These are phyloP conservation scores for Epichloe typhina DNA, from an alignment of 2,329 filamentous ascomycete genomes.

Conservation along the genomic window DNA sequence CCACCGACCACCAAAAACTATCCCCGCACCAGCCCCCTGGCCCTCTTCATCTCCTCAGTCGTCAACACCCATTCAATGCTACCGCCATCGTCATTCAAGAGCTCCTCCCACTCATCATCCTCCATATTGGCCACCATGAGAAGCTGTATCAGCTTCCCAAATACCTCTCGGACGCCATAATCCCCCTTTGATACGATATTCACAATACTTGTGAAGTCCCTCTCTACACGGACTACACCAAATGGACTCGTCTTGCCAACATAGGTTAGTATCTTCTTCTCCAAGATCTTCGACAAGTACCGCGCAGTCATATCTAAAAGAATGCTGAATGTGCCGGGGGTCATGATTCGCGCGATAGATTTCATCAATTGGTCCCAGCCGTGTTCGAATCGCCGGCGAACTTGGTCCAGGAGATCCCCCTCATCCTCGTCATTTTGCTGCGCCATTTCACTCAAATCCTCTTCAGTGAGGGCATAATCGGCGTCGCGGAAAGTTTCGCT, in stretches of 20 bases:
- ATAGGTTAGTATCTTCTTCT: constrained; percentile 77
- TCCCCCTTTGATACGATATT: constrained; percentile 50
- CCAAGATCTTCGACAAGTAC: constrained; percentile 65
- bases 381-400: constrained; percentile 67
- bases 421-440: constrained; percentile 40
- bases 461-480: constrained; percentile 62
- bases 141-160: constrained; percentile 66
- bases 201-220: constrained; percentile 69
- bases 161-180: constrained; percentile 66
- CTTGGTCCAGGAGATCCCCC: constrained; percentile 46
- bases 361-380: constrained; percentile 78
- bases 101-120: constrained; percentile 85
- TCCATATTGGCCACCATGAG: constrained; percentile 87
- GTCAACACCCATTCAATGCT: constrained; percentile 61
- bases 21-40: constrained; percentile 49
- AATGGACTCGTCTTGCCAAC: constrained; percentile 68
- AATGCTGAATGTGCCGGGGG: constrained; percentile 61
- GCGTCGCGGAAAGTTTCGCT: constrained; percentile 83
- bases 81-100: constrained; percentile 40
- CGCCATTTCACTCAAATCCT: constrained; percentile 44
- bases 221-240: constrained; percentile 70
- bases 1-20: not conserved
- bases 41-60: constrained; percentile 59
- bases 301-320: constrained; percentile 61
- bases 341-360: constrained; percentile 76